A percentile compares a stretch with the other conserved stretches of the same genome.
Conservation (phyloP, 2,329 filamentous ascomycete genomes). For the Paraphaeosphaeria minitans region DNA sequence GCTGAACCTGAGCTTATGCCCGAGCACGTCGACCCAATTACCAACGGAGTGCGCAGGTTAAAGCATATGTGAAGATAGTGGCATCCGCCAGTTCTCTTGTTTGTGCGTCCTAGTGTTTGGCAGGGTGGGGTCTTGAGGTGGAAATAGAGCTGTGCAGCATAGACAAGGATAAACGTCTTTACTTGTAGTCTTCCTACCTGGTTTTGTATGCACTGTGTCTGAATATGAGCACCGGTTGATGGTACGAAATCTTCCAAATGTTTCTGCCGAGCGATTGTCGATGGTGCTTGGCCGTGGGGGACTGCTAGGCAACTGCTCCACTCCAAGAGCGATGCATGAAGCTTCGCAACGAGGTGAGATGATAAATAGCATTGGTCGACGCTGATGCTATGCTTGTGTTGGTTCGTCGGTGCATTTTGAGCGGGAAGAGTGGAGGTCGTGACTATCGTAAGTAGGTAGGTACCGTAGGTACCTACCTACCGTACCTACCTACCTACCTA, state of each 20-base stretch:
- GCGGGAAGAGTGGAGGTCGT: not conserved
- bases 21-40: not conserved
- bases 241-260: not conserved
- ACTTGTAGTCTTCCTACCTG: no score
- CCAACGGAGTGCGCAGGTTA: not conserved
- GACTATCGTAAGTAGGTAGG: no score
- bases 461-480: no score
- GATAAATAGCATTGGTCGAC: not conserved
- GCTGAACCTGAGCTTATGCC: constrained; percentile 4
- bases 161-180: no score
- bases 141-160: no score
- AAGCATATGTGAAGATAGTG: not conserved
- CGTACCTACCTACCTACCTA: no score
- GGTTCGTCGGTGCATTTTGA: not conserved
- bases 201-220: no score
- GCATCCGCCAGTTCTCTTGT: not conserved
- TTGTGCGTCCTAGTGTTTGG: not conserved
- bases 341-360: constrained; percentile 1
- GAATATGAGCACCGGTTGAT: no score
- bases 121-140: not conserved
- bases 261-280: not conserved
- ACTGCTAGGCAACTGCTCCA: not conserved
- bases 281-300: not conserved
- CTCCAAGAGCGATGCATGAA: not conserved
- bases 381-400: constrained; percentile 6